phyloP scores from a whole-genome alignment of 805 yeast species.

The Soucietia sequanensis region DNA sequence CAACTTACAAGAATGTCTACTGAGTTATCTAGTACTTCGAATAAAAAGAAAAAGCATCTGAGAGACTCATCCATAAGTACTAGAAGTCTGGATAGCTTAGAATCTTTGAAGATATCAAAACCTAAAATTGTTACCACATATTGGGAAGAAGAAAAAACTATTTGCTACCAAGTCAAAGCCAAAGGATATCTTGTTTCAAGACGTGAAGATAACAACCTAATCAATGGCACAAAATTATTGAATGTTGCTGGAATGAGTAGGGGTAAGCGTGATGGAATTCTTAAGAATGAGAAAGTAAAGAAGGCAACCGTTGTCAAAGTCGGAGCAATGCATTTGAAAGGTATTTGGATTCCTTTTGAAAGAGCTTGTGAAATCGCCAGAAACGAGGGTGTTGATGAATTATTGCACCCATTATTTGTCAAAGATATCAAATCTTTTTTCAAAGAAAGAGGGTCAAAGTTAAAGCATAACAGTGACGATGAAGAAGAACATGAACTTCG shows the following conservation, averaged over 20 bases:
- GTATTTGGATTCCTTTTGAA: constrained; percentile 42
- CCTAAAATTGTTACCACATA: constrained; percentile 35
- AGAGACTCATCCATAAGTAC: background rate
- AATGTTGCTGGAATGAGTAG: constrained; percentile 40
- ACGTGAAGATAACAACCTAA: constrained; percentile 31
- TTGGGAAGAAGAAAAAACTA: constrained; percentile 38
- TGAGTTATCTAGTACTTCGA: too few relatives aligned
- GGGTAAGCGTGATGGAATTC: constrained; percentile 40
- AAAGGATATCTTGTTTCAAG: constrained; percentile 33
- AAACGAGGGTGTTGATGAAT: constrained; percentile 35
- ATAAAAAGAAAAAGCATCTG: background rate
- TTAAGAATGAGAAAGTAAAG: constrained; percentile 32
- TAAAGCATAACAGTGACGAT: constrained; percentile 8
- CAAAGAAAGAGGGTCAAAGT: constrained; percentile 20
- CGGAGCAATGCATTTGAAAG: constrained; percentile 41
- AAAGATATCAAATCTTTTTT: constrained; percentile 27
- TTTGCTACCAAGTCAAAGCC: constrained; percentile 38
- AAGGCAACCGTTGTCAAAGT: constrained; percentile 25
- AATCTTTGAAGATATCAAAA: too few relatives aligned
- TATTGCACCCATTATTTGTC: constrained; percentile 34
- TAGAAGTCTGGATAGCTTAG: background rate
- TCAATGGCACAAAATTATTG: constrained; percentile 39
- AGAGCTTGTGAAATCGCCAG: constrained; percentile 40
- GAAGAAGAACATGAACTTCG: background rate
- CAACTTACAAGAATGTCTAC: too few relatives aligned